Percentiles rank a stretch among this genome's conserved stretches.
Conservation (phyloP, 2,329 filamentous ascomycete genomes). For the Dactylella cylindrospora region DNA sequence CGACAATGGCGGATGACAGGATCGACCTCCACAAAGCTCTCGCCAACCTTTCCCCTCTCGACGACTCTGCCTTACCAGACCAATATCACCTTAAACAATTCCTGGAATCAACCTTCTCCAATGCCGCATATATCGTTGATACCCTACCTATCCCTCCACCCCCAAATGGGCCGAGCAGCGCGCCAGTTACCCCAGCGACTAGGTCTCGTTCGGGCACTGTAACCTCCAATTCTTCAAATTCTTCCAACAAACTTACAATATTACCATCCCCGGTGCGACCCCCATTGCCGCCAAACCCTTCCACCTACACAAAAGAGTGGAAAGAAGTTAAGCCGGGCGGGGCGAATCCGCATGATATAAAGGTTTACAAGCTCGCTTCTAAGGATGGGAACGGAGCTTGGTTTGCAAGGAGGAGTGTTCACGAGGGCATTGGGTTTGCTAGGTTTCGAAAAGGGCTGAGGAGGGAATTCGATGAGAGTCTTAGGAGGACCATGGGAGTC, state of each 20-base stretch:
- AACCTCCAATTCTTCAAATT: neutral
- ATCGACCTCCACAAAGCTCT: constrained; percentile 36
- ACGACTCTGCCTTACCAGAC: constrained; percentile 25
- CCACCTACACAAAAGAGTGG: constrained; percentile 66
- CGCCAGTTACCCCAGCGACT: neutral
- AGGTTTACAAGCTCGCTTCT: constrained; percentile 74
- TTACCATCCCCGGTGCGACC: constrained; percentile 14
- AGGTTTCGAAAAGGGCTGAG: constrained; percentile 76
- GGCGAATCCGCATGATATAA: constrained; percentile 74
- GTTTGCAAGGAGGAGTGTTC: constrained; percentile 84
- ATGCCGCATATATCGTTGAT: constrained; percentile 30
- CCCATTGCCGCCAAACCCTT: neutral
- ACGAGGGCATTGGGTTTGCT: constrained; percentile 73
- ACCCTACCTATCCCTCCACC: constrained; percentile 29
- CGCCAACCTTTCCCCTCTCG: constrained; percentile 26
- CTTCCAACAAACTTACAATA: constrained; percentile 12
- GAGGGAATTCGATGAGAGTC: constrained; percentile 65
- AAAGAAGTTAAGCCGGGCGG: constrained; percentile 74
- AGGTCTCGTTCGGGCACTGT: constrained; percentile 17
- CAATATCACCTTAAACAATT: constrained; percentile 11
- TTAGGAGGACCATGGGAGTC: constrained; percentile 17
- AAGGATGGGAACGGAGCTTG: constrained; percentile 83
- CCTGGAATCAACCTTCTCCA: constrained; percentile 26
- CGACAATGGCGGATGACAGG: too few species aligned
- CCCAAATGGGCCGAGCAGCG: constrained; percentile 2